phyloP scores from a whole-genome alignment of 2,329 filamentous ascomycete genomes.

The Cercospora sp. region DNA sequence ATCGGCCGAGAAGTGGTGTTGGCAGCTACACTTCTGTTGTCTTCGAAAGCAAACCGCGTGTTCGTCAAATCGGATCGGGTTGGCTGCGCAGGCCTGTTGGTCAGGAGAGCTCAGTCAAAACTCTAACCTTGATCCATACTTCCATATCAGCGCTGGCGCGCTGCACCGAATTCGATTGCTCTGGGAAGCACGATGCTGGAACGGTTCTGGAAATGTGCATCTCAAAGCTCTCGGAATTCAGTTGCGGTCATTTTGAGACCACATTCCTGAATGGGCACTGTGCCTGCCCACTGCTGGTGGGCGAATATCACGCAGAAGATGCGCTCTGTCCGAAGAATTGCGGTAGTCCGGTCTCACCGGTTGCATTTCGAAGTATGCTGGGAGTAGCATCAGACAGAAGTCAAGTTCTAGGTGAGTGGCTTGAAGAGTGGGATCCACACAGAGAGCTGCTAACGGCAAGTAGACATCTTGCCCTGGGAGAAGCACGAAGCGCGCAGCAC shows the following conservation, averaged over 20 bases:
- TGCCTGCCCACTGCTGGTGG: slow-evolving; percentile 22
- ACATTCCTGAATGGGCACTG: slow-evolving; percentile 25
- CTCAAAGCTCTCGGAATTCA: slow-evolving; percentile 15
- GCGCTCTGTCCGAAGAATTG: slow-evolving; percentile 17
- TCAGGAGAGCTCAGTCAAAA: slow-evolving; percentile 12
- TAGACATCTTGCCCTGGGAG: slow-evolving; percentile 15
- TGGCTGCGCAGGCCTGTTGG: slow-evolving; percentile 7
- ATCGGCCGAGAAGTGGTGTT: neutral
- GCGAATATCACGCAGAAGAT: slow-evolving; percentile 13
- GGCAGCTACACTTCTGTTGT: neutral
- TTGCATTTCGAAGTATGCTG: slow-evolving; percentile 13
- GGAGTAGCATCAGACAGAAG: slow-evolving; percentile 10
- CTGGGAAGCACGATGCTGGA: slow-evolving; percentile 6
- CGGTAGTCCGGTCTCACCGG: slow-evolving; percentile 8
- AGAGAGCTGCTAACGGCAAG: neutral
- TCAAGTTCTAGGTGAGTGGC: slow-evolving; percentile 4
- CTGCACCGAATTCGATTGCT: neutral
- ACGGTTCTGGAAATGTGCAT: slow-evolving; percentile 22
- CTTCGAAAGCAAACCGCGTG: neutral
- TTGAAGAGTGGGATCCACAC: neutral
- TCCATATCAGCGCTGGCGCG: neutral
- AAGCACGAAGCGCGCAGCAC: slow-evolving; percentile 12
- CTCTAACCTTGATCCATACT: neutral
- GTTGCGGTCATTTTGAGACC: slow-evolving; percentile 22
- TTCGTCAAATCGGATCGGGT: neutral